These are phyloP conservation scores for Theobroma grandiflorum DNA, from an alignment of 441 rosid species.

Conservation along the genomic window DNA sequence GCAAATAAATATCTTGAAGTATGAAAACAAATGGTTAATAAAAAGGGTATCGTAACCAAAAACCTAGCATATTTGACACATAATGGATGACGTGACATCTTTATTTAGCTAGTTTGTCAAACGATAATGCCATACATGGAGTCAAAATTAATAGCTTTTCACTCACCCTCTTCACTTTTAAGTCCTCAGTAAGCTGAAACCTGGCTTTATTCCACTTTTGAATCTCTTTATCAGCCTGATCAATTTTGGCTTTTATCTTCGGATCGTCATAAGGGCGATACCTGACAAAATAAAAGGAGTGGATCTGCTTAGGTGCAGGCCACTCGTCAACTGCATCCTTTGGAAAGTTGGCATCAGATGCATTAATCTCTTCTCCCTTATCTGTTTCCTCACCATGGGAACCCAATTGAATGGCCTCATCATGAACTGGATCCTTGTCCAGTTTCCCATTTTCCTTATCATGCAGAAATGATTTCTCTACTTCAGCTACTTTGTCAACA, in stretches of 20 bases:
- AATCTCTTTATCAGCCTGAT: conserved; percentile 75
- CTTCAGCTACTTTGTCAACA: conserved; percentile 46
- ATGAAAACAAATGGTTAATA: neutral
- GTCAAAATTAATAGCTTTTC: conserved; percentile 24
- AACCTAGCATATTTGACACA: neutral
- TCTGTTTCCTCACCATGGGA: conserved; percentile 49
- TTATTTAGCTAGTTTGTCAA: neutral
- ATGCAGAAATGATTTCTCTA: conserved; percentile 37
- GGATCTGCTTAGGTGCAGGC: conserved; percentile 64
- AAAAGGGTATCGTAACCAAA: neutral
- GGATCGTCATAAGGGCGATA: conserved; percentile 71
- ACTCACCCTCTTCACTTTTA: conserved; percentile 74
- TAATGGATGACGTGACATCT: neutral
- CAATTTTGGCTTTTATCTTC: conserved; percentile 65
- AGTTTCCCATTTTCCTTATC: conserved; percentile 55
- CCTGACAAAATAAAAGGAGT: conserved; percentile 65
- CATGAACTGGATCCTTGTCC: conserved; percentile 36
- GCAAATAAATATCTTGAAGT: neutral
- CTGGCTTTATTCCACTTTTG: conserved; percentile 52
- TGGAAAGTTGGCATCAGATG: conserved; percentile 46
- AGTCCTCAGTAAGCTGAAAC: conserved; percentile 48
- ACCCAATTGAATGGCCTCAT: conserved; percentile 51
- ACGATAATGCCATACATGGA: neutral
- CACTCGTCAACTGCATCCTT: conserved; percentile 69
- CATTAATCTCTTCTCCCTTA: conserved; percentile 45